Percentiles rank a stretch among this genome's conserved stretches.
These are phyloP conservation scores for Fusarium sp. DNA, from an alignment of 2,329 filamentous ascomycete species.

Conservation along the genomic window DNA sequence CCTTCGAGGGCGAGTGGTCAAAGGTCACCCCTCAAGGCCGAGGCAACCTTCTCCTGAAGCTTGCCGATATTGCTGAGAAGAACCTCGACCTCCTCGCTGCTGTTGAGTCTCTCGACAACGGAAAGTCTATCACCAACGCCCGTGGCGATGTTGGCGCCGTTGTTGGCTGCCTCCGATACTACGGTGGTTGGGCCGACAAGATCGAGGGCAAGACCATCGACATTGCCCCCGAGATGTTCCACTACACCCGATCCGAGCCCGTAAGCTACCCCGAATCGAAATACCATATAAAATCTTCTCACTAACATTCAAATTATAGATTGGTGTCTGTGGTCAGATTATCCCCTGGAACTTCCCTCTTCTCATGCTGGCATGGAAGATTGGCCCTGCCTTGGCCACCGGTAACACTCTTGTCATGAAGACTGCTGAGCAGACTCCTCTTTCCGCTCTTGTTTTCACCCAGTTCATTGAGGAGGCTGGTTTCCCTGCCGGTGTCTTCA, in stretches of 20 bases:
- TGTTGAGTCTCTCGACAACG: constrained; percentile 90
- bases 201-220: constrained; percentile 89
- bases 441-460: constrained; percentile 75
- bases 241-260: constrained; percentile 84
- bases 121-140: constrained; percentile 83
- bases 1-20: constrained; percentile 81
- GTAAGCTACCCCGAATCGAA: constrained; percentile 55
- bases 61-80: constrained; percentile 85
- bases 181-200: constrained; percentile 91
- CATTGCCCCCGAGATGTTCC: constrained; percentile 81
- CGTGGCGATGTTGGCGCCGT: constrained; percentile 79
- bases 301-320: constrained; percentile 48
- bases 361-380: constrained; percentile 87
- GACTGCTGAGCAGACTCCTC: constrained; percentile 81
- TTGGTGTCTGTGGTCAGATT: constrained; percentile 87
- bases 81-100: constrained; percentile 81
- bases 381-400: constrained; percentile 77
- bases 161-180: constrained; percentile 78
- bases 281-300: background rate
- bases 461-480: constrained; percentile 79
- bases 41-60: constrained; percentile 77
- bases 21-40: constrained; percentile 78
- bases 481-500: constrained; percentile 82
- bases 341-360: constrained; percentile 92
- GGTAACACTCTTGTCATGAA: constrained; percentile 82